Conservation (phyloP, 1,139 yeast genomes). For the Scheffersomyces cryptocercus region DNA sequence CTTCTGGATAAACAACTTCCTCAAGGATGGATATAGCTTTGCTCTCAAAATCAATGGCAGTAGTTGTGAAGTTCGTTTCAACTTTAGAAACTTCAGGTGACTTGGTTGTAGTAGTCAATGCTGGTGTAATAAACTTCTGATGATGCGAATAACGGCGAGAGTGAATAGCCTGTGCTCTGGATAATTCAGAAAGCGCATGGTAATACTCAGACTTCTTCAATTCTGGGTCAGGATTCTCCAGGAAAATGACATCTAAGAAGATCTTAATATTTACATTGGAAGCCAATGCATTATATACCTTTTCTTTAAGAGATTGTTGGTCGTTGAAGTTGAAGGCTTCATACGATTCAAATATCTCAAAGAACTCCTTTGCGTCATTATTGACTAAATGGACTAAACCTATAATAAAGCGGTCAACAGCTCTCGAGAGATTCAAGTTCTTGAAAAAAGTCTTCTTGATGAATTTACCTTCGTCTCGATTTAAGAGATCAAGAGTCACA, state of each 20-base stretch:
- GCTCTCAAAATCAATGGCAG: conserved; percentile 33
- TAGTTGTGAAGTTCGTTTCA: conserved; percentile 20
- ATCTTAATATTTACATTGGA: conserved; percentile 15
- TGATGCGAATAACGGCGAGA: conserved; percentile 5
- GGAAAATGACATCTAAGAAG: conserved; percentile 24
- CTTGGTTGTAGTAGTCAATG: conserved; percentile 5
- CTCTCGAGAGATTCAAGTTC: conserved; percentile 16
- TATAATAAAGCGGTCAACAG: conserved; percentile 29
- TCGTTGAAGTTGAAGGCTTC: conserved; percentile 10
- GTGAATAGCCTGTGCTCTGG: conserved; percentile 19
- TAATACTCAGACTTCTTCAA: conserved; percentile 30
- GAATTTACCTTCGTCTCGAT: conserved; percentile 25
- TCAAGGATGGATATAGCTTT: conserved; percentile 29
- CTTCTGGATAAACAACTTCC: neutral
- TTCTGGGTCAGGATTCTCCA: conserved; percentile 9
- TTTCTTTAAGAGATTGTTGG: conserved; percentile 15
- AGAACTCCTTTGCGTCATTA: conserved; percentile 25
- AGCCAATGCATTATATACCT: conserved; percentile 19
- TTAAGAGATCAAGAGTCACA: conserved; percentile 34
- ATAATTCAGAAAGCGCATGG: conserved; percentile 35
- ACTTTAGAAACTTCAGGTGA: conserved; percentile 5
- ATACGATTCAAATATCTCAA: conserved; percentile 22
- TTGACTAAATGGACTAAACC: conserved; percentile 39
- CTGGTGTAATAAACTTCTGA: conserved; percentile 6
- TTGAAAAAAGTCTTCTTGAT: conserved; percentile 22